Conservation (phyloP, 345 rosid species). For the Luvunga scandens region DNA sequence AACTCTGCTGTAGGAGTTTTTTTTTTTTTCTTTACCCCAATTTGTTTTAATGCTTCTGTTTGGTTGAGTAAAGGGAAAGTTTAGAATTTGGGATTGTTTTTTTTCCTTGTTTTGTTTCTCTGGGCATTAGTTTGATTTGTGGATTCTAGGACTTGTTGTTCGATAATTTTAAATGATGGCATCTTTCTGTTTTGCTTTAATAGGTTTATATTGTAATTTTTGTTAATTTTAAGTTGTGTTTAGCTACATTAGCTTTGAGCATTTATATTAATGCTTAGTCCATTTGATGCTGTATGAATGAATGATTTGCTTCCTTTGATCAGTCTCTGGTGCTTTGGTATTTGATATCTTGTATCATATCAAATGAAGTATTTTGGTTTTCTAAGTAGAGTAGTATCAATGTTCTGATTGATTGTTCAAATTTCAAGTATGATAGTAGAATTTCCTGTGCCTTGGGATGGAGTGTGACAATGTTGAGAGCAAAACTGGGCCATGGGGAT, state of each 20-base stretch:
- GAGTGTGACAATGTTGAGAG: not conserved
- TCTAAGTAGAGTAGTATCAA: too few relatives aligned
- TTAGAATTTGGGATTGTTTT: too few relatives aligned
- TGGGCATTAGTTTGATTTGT: too few relatives aligned
- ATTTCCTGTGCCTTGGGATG: not conserved
- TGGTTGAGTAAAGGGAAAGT: too few relatives aligned
- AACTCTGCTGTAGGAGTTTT: not conserved
- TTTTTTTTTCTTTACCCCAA: too few relatives aligned
- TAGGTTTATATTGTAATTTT: too few relatives aligned
- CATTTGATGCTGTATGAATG: not conserved
- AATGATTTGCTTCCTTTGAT: not conserved
- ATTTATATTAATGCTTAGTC: not conserved
- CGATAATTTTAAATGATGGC: not conserved
- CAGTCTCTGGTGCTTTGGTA: not conserved
- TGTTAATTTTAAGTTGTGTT: not conserved
- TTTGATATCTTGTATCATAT: not conserved
- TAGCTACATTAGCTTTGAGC: not conserved
- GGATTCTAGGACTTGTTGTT: too few relatives aligned
- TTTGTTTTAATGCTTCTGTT: too few relatives aligned
- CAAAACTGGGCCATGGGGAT: not conserved
- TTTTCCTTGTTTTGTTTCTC: too few relatives aligned
- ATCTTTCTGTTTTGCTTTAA: not conserved
- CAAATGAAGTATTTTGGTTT: too few relatives aligned
- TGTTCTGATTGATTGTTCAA: not conserved
- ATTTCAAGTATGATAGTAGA: not conserved